phyloP scores from a whole-genome alignment of 2,329 filamentous ascomycete genomes.

The Madurella fahalii region DNA sequence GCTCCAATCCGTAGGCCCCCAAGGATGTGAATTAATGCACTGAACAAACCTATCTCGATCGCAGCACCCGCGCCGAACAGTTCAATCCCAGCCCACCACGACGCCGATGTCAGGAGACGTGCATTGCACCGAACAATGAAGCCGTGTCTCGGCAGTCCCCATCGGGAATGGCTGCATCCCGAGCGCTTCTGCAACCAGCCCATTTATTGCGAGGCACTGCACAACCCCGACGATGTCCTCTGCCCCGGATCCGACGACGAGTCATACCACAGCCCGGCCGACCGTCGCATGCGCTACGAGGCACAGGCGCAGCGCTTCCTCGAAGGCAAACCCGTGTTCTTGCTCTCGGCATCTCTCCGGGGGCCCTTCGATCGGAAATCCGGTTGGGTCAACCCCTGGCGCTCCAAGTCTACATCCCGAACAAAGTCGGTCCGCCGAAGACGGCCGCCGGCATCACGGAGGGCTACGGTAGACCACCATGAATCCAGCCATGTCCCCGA shows the following conservation, averaged over 20 bases:
- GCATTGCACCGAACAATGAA: constrained; percentile 23
- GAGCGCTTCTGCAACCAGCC: constrained; percentile 34
- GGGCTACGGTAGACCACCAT: not conserved
- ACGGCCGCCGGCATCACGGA: not conserved
- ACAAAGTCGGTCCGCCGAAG: not conserved
- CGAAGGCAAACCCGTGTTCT: constrained; percentile 49
- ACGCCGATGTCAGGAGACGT: too few species aligned
- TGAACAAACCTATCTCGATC: too few species aligned
- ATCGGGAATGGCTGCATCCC: constrained; percentile 16
- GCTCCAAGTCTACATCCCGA: constrained; percentile 25
- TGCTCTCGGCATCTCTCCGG: constrained; percentile 57
- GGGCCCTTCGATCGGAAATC: constrained; percentile 55
- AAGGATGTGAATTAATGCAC: too few species aligned
- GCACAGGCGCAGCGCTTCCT: constrained; percentile 55
- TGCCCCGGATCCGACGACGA: constrained; percentile 57
- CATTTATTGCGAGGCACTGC: constrained; percentile 44
- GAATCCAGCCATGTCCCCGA: constrained; percentile 4
- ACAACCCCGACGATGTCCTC: constrained; percentile 43
- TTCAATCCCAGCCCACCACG: too few species aligned
- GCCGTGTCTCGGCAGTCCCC: constrained; percentile 16
- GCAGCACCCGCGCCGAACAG: too few species aligned
- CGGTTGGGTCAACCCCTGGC: constrained; percentile 58
- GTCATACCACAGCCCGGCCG: constrained; percentile 43
- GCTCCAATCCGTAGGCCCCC: too few species aligned
- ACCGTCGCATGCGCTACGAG: constrained; percentile 54